Conservation (phyloP, 2,329 filamentous ascomycete species). For the Venturiaceae sp. region DNA sequence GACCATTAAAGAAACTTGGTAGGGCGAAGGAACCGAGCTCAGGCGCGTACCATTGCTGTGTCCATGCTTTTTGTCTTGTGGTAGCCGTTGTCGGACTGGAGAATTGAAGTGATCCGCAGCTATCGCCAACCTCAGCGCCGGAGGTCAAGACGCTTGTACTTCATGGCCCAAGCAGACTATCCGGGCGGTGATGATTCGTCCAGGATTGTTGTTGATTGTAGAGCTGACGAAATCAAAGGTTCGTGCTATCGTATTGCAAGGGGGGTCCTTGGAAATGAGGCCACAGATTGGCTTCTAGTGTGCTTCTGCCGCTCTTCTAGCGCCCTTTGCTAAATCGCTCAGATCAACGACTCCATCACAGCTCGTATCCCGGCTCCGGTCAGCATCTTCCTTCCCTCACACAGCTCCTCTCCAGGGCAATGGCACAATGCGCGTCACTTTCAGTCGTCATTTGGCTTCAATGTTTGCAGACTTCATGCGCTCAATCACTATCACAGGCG, state of each 20-base stretch:
- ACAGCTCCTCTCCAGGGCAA: neutral
- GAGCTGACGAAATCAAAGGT: neutral
- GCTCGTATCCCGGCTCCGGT: too few relatives aligned
- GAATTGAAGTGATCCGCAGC: too few relatives aligned
- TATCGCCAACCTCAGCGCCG: neutral
- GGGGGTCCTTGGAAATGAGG: neutral
- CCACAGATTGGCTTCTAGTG: neutral
- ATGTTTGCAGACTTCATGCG: neutral
- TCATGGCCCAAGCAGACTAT: neutral
- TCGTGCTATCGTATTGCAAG: neutral
- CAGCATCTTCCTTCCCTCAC: neutral
- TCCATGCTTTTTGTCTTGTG: too few relatives aligned
- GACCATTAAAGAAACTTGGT: too few relatives aligned
- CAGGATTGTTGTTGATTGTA: neutral
- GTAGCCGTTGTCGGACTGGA: too few relatives aligned
- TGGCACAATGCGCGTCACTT: neutral
- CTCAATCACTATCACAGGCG: too few relatives aligned
- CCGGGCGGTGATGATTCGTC: neutral
- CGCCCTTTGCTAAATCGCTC: neutral
- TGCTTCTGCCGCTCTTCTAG: neutral
- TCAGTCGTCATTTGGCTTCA: neutral
- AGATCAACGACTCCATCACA: neutral
- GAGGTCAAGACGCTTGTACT: neutral
- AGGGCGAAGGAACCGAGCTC: too few relatives aligned
- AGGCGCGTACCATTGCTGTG: too few relatives aligned